phyloP scores from a whole-genome alignment of 1,284 basidiomycete species.

The Irpex sp. region DNA sequence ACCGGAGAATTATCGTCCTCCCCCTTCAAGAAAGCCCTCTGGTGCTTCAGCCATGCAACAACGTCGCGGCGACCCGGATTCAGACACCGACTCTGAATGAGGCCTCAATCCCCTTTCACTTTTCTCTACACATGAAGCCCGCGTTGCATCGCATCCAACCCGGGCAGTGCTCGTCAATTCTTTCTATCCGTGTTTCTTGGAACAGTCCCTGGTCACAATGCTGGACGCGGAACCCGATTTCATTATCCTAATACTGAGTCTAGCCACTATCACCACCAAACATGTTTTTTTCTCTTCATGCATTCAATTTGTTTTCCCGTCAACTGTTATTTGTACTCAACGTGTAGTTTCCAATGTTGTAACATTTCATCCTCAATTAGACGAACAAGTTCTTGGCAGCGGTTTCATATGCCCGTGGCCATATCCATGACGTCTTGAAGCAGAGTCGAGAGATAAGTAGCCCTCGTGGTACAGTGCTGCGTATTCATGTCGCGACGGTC shows the following conservation, averaged over 20 bases:
- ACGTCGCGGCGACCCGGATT: background rate
- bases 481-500: too few relatives aligned
- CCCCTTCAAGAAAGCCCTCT: background rate
- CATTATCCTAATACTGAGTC: background rate
- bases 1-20: constrained; percentile 7
- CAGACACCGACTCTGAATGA: background rate
- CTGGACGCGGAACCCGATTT: background rate
- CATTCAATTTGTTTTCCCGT: background rate
- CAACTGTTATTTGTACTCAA: background rate
- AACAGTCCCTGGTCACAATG: background rate
- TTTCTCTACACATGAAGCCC: background rate
- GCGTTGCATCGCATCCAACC: background rate
- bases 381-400: too few relatives aligned
- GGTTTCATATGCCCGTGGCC: too few relatives aligned
- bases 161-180: background rate
- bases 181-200: background rate
- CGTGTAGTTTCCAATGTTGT: background rate
- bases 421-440: too few relatives aligned
- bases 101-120: too few relatives aligned
- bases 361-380: background rate
- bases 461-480: too few relatives aligned
- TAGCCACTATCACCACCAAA: background rate
- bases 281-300: background rate
- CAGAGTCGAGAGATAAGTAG: too few relatives aligned
- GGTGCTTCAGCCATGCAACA: background rate